phyloP scores from a whole-genome alignment of 352 stramenopile species.

The Halophytophthora polymorphica region DNA sequence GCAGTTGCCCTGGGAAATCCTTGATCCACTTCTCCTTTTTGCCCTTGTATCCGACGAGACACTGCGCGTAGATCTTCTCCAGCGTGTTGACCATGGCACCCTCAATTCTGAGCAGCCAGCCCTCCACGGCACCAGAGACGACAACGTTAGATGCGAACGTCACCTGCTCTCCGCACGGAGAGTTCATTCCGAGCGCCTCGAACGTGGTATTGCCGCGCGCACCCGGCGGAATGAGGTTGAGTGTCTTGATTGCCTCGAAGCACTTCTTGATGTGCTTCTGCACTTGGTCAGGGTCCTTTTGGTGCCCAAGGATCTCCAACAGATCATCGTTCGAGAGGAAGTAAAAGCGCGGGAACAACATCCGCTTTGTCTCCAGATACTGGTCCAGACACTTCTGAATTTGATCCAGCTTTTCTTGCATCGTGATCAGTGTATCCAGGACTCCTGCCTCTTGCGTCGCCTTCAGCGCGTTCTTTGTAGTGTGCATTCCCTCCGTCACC shows the following conservation, averaged over 20 bases:
- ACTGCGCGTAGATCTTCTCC: conserved; percentile 84
- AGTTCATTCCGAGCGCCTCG: conserved; percentile 88
- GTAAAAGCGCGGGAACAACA: conserved; percentile 86
- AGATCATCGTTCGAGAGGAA: conserved; percentile 89
- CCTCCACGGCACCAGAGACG: conserved; percentile 88
- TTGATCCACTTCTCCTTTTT: conserved; percentile 97
- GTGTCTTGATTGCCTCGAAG: conserved; percentile 88
- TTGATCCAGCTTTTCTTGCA: conserved; percentile 86
- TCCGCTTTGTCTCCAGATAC: conserved; percentile 87
- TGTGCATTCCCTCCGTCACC: conserved; percentile 75
- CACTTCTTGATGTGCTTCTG: conserved; percentile 92
- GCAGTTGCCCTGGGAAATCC: conserved; percentile 89
- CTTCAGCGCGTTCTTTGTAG: conserved; percentile 71
- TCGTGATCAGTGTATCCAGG: conserved; percentile 62
- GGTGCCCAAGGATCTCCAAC: conserved; percentile 82
- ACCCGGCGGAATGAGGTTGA: conserved; percentile 61
- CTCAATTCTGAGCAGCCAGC: conserved; percentile 86
- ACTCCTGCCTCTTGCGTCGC: conserved; percentile 62
- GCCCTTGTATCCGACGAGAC: conserved; percentile 83
- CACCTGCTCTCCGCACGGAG: conserved; percentile 86
- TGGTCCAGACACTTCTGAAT: conserved; percentile 88
- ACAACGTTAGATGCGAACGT: conserved; percentile 85
- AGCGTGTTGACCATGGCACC: conserved; percentile 82
- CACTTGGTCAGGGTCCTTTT: conserved; percentile 87
- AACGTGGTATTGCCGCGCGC: conserved; percentile 80